phyloP scores from a whole-genome alignment of 2,329 filamentous ascomycete genomes.

The Alternaria hordeiaustralica region DNA sequence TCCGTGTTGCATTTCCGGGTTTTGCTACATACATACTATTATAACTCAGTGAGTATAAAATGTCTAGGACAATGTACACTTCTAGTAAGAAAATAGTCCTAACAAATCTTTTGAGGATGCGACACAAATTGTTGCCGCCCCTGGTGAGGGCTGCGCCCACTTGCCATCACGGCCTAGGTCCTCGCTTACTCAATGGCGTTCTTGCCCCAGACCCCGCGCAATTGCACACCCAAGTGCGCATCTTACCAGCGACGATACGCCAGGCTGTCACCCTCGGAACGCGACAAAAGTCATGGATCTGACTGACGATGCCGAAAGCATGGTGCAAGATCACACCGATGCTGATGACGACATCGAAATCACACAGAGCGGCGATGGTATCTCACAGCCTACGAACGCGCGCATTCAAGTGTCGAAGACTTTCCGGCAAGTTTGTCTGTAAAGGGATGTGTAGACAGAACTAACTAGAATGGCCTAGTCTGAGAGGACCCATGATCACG shows the following conservation, averaged over 20 bases:
- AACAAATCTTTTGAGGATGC: too few species aligned
- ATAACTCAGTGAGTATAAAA: too few species aligned
- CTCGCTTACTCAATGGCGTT: background rate
- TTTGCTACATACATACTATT: too few species aligned
- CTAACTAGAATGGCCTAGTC: background rate
- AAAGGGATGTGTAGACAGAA: background rate
- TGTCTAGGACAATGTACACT: too few species aligned
- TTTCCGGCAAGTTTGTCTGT: background rate
- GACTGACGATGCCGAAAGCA: background rate
- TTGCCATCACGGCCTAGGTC: too few species aligned
- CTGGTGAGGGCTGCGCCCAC: too few species aligned
- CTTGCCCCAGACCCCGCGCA: background rate
- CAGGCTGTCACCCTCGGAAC: background rate
- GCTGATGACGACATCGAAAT: background rate
- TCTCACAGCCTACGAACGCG: background rate
- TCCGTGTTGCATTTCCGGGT: too few species aligned
- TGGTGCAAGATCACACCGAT: too few species aligned
- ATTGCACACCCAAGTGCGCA: background rate
- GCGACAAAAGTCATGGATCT: background rate
- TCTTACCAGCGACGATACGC: background rate
- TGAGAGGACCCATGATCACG: background rate
- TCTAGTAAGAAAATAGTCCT: too few species aligned
- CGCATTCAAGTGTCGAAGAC: background rate
- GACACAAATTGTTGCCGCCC: too few species aligned
- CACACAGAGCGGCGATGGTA: background rate